Base-by-base conservation (phyloP, 805 yeast species). In the Debaryomyces hansenii region DNA sequence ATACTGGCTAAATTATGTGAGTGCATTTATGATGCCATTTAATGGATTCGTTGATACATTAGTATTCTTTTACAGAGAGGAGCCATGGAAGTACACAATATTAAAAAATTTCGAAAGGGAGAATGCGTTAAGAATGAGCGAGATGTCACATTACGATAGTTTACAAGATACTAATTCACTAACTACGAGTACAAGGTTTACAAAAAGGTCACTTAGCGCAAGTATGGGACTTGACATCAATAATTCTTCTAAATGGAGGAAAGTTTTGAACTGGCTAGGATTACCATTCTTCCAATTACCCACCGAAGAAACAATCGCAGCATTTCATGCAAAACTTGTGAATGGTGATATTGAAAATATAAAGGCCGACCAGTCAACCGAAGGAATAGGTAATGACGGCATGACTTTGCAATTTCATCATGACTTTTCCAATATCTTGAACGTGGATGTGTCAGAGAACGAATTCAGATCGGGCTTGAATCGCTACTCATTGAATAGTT, bases 1-100 rank as follows among this genome's bases (percentile, higher is more conserved):
- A 7, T 75, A 76, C 48, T 85, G 92, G 85, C 63, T 88, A 35
- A 77, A 79, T 43, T 77, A 80, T 43, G 66, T 85, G 45, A 81
- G 85, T n/a, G 86, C 94, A 0, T 83, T 83, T 53, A 80, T 84
- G 72, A 90, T 86, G 63, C 91, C 96, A 1, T 76, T 87, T 55
- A 85, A 85, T 63, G 90, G 96, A 40, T 72, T 83, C 21, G 82
- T 90, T 20, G 96, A 90, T 58, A 74, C 90, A 0, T 47, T 79
- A 14, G 96, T 90, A 9, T 90, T 88, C 60, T 67, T 86, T 31
- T 78, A 83, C 51, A 73, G 96, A 45, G 97, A 90, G 60, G 76
- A 72, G 48, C 96, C 96, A 1, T 89, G 96, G 96, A 70, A 71
- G 40, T 68, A 75, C 47, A 72, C 78, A 31, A 66, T 68, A 29